Base-by-base conservation (phyloP, 306 rosid species). In the Clitoria ternatea region DNA sequence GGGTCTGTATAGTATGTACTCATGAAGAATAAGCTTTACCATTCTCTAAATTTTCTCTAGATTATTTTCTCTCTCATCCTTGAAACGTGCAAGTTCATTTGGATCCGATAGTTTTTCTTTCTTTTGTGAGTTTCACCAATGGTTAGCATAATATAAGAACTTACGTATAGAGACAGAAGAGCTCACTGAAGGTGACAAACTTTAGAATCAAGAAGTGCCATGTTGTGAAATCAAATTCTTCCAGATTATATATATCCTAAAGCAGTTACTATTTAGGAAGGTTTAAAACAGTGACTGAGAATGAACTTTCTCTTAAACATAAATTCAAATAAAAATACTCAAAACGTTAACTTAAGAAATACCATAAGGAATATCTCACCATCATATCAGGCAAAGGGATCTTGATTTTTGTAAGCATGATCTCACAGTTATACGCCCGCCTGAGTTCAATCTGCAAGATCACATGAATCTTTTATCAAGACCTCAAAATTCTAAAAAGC, bases 351-450 rank as follows among this genome's bases (percentile, higher is more conserved):
- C 63, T 67, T 17, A 65, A 42, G 20, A 40, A 39, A 64, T 33
- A 27, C 33, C 61, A 71, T 22, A 57, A 40, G 77, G 59, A 43
- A 37, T 74, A 79, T 79, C 91, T 82, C 82, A 95, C 99, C 97
- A 89, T 83, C 83, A 95, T 68, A 70, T 95, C 99, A 26, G 97
- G 90, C 78, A 95, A 74, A 44, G 99, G 97, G 30, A 95, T 86
- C 84, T 95, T 95, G 56, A 95, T 96, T 85, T 95, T 91, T 50
- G 96, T 72, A 67, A 95, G 99, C 99, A 95, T 95, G 81, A 95
- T 95, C 81, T 95, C 99, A 42, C 99, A 95, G 78, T 95, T 95
- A 89, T 95, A 89, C 1, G 99, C 97, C 53, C 96, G 86, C 74
- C 99, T 88, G 44, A 95, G 87, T 78, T 95, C 99, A 84, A 95